Conservation (phyloP, 139 green algal species). For the Chlamydomonas eustigma region DNA sequence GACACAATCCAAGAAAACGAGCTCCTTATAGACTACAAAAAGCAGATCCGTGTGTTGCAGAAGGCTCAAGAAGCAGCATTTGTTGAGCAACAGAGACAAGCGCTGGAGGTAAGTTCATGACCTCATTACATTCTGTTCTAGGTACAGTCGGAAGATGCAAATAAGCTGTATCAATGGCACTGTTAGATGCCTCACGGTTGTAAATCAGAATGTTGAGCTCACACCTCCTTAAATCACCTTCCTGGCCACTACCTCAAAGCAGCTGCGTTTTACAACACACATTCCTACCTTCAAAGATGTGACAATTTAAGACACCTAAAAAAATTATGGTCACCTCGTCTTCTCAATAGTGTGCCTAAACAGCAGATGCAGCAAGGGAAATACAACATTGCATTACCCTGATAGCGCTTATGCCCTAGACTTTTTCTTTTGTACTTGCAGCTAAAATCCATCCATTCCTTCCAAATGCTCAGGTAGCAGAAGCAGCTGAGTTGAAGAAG, state of each 20-base stretch:
- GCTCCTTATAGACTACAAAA: constrained; percentile 57
- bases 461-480: constrained; percentile 35
- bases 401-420: not conserved
- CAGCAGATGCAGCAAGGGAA: not conserved
- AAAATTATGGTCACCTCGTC: no score
- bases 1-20: constrained; percentile 66
- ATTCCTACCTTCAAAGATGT: not conserved
- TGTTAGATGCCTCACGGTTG: not conserved
- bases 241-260: not conserved
- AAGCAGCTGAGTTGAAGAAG: constrained; percentile 56
- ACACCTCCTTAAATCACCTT: not conserved
- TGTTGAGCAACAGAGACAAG: constrained; percentile 54
- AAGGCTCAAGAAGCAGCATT: constrained; percentile 55
- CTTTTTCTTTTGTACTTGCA: not conserved
- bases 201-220: not conserved
- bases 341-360: no score
- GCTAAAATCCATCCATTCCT: not conserved
- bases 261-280: not conserved
- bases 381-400: not conserved
- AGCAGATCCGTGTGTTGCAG: constrained; percentile 48
- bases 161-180: not conserved
- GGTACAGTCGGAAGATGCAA: not conserved
- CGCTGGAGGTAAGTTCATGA: constrained; percentile 44
- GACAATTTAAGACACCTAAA: not conserved
- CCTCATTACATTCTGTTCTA: not conserved